Base-by-base conservation (phyloP, 768 basidiomycete species). In the Pisolithus microcarpus region DNA sequence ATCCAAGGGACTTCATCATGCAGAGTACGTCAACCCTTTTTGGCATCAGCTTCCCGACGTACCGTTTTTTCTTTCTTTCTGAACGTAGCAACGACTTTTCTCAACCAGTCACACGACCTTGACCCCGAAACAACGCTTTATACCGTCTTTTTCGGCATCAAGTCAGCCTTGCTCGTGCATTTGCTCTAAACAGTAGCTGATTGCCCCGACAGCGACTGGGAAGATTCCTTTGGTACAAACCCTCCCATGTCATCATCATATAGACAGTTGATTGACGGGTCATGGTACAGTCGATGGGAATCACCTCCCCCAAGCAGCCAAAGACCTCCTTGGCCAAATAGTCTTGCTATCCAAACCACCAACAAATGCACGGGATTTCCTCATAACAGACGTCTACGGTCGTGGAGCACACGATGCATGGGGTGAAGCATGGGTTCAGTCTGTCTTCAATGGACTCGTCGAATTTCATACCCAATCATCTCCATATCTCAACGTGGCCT, bases 71-170 rank as follows among this genome's bases (percentile, higher is more conserved):
- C n/a, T n/a, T n/a, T n/a, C n/a, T n/a, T n/a, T n/a, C n/a, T 42
- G 49, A 30, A 11, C 1, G 30, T 8, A 80, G 77, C 72, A 42
- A 52, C 64, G 8, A 69, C 60, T 3, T 80, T 78, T 56, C 56
- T 79, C 19, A 54, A 65, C n/a, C 78, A 78, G 52, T 62, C 63
- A 1, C 65, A 80, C 53, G 47, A 64, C 0, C 63, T 80, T 6
- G 66, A 79, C 53, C 71, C 78, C 0, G 60, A 65, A 1, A 75
- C 74, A 2, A 79, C 79, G 3, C 62, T 80, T 7, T 80, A 78
- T 48, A 70, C 70, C 2, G 57, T 76, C 8, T 80, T 80, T 58
- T 79, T 80, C 51, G 79, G 78, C 9, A 80, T 79, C 50, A 80
- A 78, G 76, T 77, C 49, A 48, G 74, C 16, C 13, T 16, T 10